Percentiles rank a stretch among this genome's conserved stretches.
phyloP scores from a whole-genome alignment of 176 grass and related monocot genomes.

The Avena insularis region DNA sequence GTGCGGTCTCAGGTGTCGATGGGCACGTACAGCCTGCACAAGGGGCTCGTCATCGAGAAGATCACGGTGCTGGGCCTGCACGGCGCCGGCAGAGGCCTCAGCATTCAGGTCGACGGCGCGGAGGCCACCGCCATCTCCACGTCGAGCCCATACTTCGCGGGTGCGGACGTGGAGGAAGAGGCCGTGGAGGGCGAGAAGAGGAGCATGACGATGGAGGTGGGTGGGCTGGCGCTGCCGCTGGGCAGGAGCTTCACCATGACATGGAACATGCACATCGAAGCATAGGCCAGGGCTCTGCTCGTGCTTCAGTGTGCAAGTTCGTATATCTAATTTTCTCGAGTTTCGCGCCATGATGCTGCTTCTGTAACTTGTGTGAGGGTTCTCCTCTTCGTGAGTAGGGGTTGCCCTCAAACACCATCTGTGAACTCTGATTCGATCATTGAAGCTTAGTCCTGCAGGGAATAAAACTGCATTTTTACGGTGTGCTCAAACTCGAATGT shows the following conservation, averaged over 20 bases:
- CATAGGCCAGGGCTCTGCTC: slow-evolving; percentile 21
- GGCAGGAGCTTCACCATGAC: slow-evolving; percentile 92
- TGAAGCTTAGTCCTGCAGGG: neutral
- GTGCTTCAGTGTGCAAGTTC: slow-evolving; percentile 26
- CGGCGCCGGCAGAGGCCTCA: slow-evolving; percentile 60
- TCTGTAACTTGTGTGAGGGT: neutral
- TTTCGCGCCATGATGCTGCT: neutral
- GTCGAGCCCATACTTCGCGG: slow-evolving; percentile 47
- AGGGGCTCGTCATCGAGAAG: slow-evolving; percentile 74
- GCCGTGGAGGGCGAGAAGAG: slow-evolving; percentile 46
- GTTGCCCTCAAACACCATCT: neutral
- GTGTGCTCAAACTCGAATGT: neutral
- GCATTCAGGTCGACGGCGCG: slow-evolving; percentile 55
- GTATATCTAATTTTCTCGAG: neutral
- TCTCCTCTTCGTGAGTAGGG: neutral
- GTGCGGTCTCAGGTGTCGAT: slow-evolving; percentile 68
- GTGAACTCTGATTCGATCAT: slow-evolving; percentile 17
- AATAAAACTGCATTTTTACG: slow-evolving; percentile 30
- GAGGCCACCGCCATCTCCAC: slow-evolving; percentile 34
- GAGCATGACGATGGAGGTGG: slow-evolving; percentile 70
- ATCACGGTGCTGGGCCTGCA: slow-evolving; percentile 73
- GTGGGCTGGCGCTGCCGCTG: slow-evolving; percentile 75
- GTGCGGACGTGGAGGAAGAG: slow-evolving; percentile 17
- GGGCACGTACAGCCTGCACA: slow-evolving; percentile 61
- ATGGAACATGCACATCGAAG: slow-evolving; percentile 69